Evolutionary conservation across 305 asterid genomes (phyloP), one percentile per base, ranked within the genome.

Genomic region (Fraxinus baroniana): DNA sequence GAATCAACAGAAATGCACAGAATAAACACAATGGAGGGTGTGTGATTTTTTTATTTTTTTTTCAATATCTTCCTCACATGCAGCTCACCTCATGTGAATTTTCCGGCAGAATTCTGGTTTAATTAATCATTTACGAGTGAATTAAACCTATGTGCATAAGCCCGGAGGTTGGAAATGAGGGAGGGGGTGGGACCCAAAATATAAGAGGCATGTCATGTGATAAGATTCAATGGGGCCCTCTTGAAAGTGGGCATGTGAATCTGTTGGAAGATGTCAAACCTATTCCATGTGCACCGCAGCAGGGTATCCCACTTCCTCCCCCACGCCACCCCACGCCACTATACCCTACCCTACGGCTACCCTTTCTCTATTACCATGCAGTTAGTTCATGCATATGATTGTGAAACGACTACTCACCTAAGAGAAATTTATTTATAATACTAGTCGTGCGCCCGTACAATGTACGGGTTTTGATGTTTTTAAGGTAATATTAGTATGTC

Each of bases 211-310:
- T 68, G 80, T 84, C 94, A 89, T 89, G 94, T 88, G 94, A 84
- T 20, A 57, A 81, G 86, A 86, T 85, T 90, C 85, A 89, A 10
- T 77, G 81, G 89, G 89, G 12, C 83, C 89, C 77, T 1, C 18
- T 7, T 10, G 37, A 46, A 80, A 88, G 83, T 75, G 81, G 87
- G 81, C 92, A 90, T 86, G 95, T 90, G 91, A 85, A 82, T 85
- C 83, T 86, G 89, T 86, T 87, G 88, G 92, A 72, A 39, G 76
- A 49, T 82, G 87, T 92, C 94, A 88, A 90, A 89, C 89, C 87
- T 88, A 83, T 84, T 87, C 89, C 90, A 90, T 89, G 92, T 88
- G 90, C 90, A 77, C 86, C 84, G 82, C 84, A 49, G 66, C 82
- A 75, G 81, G 81, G 84, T 75, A 84, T 82, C 85, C 86, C 83